phyloP scores from a whole-genome alignment of 1,284 basidiomycete genomes.

The Heterobasidion annosum region DNA sequence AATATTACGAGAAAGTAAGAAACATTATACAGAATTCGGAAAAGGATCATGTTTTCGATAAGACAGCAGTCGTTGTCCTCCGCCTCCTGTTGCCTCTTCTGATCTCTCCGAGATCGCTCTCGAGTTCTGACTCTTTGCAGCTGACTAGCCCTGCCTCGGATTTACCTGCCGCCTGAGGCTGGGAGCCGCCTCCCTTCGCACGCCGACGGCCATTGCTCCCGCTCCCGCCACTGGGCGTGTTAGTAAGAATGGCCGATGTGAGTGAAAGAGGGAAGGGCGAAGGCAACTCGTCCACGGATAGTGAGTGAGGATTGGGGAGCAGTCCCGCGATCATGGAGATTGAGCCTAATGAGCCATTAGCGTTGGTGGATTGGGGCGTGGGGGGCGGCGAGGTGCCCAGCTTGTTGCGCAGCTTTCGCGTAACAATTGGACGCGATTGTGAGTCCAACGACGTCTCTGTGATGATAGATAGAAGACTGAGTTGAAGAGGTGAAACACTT shows the following conservation, averaged over 20 bases:
- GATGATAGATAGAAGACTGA: neutral
- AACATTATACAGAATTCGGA: too few species aligned
- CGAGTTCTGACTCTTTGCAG: slow-evolving; percentile 59
- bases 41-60: too few species aligned
- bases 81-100: slow-evolving; percentile 63
- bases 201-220: slow-evolving; percentile 40
- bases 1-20: too few species aligned
- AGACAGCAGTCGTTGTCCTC: slow-evolving; percentile 30
- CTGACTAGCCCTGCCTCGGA: slow-evolving; percentile 43
- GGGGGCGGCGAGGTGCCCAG: slow-evolving; percentile 56
- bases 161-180: slow-evolving; percentile 39
- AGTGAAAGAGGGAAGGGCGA: slow-evolving; percentile 75
- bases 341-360: slow-evolving; percentile 22
- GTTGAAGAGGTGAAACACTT: neutral
- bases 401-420: slow-evolving; percentile 73
- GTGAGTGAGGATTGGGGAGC: slow-evolving; percentile 68
- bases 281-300: slow-evolving; percentile 72
- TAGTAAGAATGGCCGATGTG: slow-evolving; percentile 31
- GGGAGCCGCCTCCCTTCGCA: slow-evolving; percentile 46
- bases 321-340: slow-evolving; percentile 56
- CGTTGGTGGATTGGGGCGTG: slow-evolving; percentile 32
- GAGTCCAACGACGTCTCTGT: slow-evolving; percentile 61
- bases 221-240: slow-evolving; percentile 21
- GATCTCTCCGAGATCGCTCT: slow-evolving; percentile 67
- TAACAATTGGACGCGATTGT: slow-evolving; percentile 69